Evolutionary conservation across 192 early-diverging fungal genomes (phyloP).

Genomic region (Ambispora gerdemannii): DNA sequence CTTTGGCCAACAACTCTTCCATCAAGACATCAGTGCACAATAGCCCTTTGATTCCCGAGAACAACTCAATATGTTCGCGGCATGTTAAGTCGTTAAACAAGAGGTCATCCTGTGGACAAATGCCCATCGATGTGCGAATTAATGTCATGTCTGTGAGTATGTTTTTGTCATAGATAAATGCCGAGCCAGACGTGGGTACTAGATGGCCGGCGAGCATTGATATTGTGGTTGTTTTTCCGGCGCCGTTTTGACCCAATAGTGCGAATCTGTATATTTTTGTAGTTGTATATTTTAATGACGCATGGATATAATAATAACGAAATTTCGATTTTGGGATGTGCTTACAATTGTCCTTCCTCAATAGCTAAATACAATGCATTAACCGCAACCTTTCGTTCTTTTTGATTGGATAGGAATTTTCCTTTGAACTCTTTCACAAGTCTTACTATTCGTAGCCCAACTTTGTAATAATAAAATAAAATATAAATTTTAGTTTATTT

Average conservation of each 20-base stretch:
- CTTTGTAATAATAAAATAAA: no score
- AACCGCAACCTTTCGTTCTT: no score
- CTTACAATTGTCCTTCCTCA: no score
- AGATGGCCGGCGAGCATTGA: conserved; percentile 74
- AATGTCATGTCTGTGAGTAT: conserved; percentile 57
- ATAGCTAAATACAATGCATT: no score
- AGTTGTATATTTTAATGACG: no score
- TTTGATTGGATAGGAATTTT: no score
- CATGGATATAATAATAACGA: no score
- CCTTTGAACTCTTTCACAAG: no score
- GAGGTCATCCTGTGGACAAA: conserved; percentile 78
- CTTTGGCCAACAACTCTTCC: conserved; percentile 66
- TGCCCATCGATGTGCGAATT: conserved; percentile 71
- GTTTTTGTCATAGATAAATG: conserved; percentile 58
- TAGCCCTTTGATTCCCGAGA: conserved; percentile 75
- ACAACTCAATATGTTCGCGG: conserved; percentile 67
- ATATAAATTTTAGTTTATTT: no score
- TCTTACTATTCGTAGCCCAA: no score
- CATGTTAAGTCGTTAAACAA: conserved; percentile 74
- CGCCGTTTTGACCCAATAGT: conserved; percentile 72
- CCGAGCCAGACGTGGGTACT: conserved; percentile 63
- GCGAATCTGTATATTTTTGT: no score
- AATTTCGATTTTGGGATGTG: no score
- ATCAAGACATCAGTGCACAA: conserved; percentile 52
- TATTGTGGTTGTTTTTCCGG: conserved; percentile 78